phyloP scores from a whole-genome alignment of 2,329 filamentous ascomycete genomes.

The Shiraia sp. region DNA sequence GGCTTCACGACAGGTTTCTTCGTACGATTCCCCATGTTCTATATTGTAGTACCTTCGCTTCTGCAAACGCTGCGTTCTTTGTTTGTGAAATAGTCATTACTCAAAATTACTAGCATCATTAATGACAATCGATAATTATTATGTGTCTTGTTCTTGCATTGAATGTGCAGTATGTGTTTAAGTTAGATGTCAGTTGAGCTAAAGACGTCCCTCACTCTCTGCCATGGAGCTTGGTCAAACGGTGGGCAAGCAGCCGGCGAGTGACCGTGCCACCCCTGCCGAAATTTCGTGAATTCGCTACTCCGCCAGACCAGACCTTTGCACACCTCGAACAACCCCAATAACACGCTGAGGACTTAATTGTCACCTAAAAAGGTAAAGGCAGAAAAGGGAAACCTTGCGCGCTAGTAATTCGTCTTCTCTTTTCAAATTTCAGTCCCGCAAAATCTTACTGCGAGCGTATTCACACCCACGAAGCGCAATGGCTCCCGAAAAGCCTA shows the following conservation, averaged over 20 bases:
- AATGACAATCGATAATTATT: neutral
- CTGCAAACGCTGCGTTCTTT: neutral
- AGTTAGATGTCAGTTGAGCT: too few species aligned
- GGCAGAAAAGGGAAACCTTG: too few species aligned
- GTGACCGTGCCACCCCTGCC: constrained; percentile 35
- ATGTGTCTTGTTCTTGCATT: too few species aligned
- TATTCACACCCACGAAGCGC: constrained; percentile 1
- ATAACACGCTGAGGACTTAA: too few species aligned
- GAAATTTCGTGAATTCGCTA: constrained; percentile 35
- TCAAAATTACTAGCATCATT: neutral
- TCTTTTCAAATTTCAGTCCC: too few species aligned
- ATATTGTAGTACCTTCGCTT: constrained; percentile 1
- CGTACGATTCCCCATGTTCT: constrained; percentile 1
- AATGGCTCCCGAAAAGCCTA: constrained; percentile 23
- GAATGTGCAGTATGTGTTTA: too few species aligned
- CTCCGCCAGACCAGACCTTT: constrained; percentile 6
- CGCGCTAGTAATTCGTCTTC: too few species aligned
- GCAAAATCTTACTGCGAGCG: neutral
- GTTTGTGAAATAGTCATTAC: constrained; percentile 8
- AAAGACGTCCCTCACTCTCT: neutral
- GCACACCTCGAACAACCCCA: too few species aligned
- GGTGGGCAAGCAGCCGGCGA: constrained; percentile 4
- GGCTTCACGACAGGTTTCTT: neutral
- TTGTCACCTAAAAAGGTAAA: too few species aligned
- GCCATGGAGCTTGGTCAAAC: neutral